A percentile compares a stretch with the other conserved stretches of the same genome.
Conservation (phyloP, 345 rosid genomes). For the Clausena lansium region DNA sequence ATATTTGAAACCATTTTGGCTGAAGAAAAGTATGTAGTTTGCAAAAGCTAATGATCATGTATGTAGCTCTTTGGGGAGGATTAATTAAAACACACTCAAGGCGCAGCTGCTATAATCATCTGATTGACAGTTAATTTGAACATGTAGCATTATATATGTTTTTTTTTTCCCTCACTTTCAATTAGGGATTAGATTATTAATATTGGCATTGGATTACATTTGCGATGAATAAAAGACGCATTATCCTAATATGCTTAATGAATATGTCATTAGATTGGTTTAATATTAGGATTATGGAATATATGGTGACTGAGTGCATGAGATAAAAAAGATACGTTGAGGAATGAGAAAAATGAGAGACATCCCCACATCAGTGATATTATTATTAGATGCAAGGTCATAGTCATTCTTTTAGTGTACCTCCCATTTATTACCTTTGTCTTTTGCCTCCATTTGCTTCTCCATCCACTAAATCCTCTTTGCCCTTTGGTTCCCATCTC, state of each 20-base stretch:
- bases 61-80: no score
- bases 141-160: not conserved
- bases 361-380: slow-evolving; percentile 52
- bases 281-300: slow-evolving; percentile 31
- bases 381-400: slow-evolving; percentile 76
- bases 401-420: slow-evolving; percentile 69
- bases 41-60: no score
- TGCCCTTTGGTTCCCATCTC: slow-evolving; percentile 38
- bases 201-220: not conserved
- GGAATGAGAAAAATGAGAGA: slow-evolving; percentile 47
- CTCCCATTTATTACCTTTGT: slow-evolving; percentile 67
- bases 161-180: not conserved
- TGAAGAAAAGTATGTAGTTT: not conserved
- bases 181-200: not conserved
- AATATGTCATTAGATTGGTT: slow-evolving; percentile 24
- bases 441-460: slow-evolving; percentile 65
- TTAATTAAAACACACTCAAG: no score
- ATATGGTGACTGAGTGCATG: slow-evolving; percentile 37
- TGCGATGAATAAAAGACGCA: not conserved
- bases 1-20: not conserved
- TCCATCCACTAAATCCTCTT: slow-evolving; percentile 50
- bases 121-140: not conserved
- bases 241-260: slow-evolving; percentile 12
- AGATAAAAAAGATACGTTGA: slow-evolving; percentile 23
- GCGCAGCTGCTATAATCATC: not conserved